Percentiles rank a stretch among this genome's conserved stretches.
Evolutionary conservation across 306 rosid species (phyloP).

Genomic region (Quercus parvula): DNA sequence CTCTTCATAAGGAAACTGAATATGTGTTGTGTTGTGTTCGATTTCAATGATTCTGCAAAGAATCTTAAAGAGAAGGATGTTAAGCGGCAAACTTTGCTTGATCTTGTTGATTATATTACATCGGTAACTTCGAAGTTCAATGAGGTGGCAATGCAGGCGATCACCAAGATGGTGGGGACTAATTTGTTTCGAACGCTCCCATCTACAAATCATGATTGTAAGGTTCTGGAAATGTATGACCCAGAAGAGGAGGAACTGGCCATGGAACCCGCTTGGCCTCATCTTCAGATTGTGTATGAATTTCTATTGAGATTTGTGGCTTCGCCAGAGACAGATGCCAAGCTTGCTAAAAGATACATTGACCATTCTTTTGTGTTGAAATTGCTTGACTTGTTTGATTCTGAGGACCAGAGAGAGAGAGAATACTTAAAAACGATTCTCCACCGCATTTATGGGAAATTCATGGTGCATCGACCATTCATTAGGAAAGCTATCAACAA

Average conservation of each 20-base stretch:
- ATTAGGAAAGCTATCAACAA: slow-evolving; percentile 62
- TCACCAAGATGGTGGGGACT: slow-evolving; percentile 47
- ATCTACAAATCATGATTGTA: slow-evolving; percentile 37
- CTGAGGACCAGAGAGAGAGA: slow-evolving; percentile 71
- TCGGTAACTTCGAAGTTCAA: slow-evolving; percentile 45
- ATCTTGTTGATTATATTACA: slow-evolving; percentile 55
- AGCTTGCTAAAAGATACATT: slow-evolving; percentile 54
- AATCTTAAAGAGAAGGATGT: slow-evolving; percentile 51
- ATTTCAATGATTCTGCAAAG: slow-evolving; percentile 47
- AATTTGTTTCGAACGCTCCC: slow-evolving; percentile 56
- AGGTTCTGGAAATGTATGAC: slow-evolving; percentile 38
- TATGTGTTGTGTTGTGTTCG: slow-evolving; percentile 53
- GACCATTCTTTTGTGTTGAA: slow-evolving; percentile 58
- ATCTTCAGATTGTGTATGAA: slow-evolving; percentile 58
- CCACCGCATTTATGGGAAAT: slow-evolving; percentile 61
- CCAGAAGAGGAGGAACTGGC: slow-evolving; percentile 56
- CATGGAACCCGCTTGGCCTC: slow-evolving; percentile 68
- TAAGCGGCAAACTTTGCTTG: slow-evolving; percentile 52
- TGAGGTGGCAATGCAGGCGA: slow-evolving; percentile 51
- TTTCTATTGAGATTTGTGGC: slow-evolving; percentile 53
- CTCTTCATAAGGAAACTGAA: slow-evolving; percentile 47
- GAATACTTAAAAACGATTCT: slow-evolving; percentile 62
- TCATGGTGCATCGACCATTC: slow-evolving; percentile 66
- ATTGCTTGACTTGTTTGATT: slow-evolving; percentile 60
- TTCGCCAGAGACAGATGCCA: slow-evolving; percentile 59